These are phyloP conservation scores for Nepenthes alata DNA, from an alignment of 179 eudicot genomes.

Conservation along the genomic window DNA sequence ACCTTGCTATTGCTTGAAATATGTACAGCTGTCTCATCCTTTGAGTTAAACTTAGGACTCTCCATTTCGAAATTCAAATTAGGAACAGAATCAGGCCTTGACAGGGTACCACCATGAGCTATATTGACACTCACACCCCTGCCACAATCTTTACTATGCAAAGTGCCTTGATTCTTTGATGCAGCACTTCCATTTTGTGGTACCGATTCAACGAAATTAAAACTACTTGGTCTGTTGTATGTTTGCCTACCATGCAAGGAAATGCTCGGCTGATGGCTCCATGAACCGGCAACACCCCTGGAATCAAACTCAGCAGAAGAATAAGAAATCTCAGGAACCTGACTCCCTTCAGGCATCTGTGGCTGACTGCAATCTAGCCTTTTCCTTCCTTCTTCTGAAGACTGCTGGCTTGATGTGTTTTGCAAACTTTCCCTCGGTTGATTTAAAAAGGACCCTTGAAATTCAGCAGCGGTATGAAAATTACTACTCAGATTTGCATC, in stretches of 20 bases:
- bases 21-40: constrained; percentile 22
- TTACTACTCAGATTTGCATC: constrained; percentile 13
- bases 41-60: constrained; percentile 20
- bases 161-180: constrained; percentile 4
- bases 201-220: constrained; percentile 21
- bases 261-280: constrained; percentile 32
- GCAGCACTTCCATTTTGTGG: constrained; percentile 20
- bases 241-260: constrained; percentile 18
- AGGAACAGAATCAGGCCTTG: constrained; percentile 27
- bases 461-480: constrained; percentile 20
- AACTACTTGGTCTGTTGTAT: constrained; percentile 22
- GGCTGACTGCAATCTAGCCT: constrained; percentile 39
- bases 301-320: constrained; percentile 26
- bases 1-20: constrained; percentile 20
- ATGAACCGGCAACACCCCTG: constrained; percentile 21
- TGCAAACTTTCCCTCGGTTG: constrained; percentile 22
- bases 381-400: constrained; percentile 39
- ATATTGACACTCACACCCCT: constrained; percentile 18
- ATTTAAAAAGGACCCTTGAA: constrained; percentile 22
- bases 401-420: constrained; percentile 26
- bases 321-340: constrained; percentile 21
- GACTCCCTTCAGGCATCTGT: constrained; percentile 32
- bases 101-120: constrained; percentile 18
- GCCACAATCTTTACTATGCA: constrained; percentile 21
- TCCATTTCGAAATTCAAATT: constrained; percentile 20